Evolutionary conservation across 2,329 filamentous ascomycete genomes (phyloP), one percentile per base, ranked within the genome.

Genomic region (Blastomyces emzantsi): DNA sequence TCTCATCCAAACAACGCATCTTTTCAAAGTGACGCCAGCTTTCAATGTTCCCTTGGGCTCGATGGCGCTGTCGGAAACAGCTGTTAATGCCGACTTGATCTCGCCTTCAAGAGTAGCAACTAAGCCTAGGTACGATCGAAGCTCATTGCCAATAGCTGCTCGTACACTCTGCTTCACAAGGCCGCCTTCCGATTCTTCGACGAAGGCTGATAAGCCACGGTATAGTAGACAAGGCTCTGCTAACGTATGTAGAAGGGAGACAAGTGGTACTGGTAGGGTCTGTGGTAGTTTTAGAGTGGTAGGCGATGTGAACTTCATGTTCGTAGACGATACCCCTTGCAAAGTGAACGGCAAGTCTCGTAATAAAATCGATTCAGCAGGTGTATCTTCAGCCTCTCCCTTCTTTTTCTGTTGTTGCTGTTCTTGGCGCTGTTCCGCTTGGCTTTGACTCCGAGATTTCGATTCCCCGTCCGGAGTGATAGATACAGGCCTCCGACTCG

Each of bases 211-310:
- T 0, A 99, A 82, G 0, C 85, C 85, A 65, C 88, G 86, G 73
- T 97, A 99, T 9, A 99, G 81, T n/a, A 99, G 80, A 5, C 93
- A 95, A 8, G 94, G 94, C 73, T 99, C 94, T 1, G 94, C 92
- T 25, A 99, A 80, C 0, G 89, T 90, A 70, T 99, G 91, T 1
- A 99, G 80, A 11, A 99, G 82, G 19, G 92, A 92, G 17, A 97
- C 81, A 11, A 97, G 81, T 2, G 94, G 93, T 6, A 92, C 81
- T 1, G 94, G 92, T 6, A 99, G 81, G 0, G 87, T 90, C 0
- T 86, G 71, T 0, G 94, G 95, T 33, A 99, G 79, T 70, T 86
- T 90, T 61, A 97, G 78, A 2, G 84, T 85, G 28, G 86, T 85
- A 30, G 85, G 81, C 17, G 86, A 85, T 11, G 84, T 78, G 68